Evolutionary conservation across 2,329 filamentous ascomycete species (phyloP), one percentile per base, ranked within the genome.

Genomic region (Claviceps sorghi): DNA sequence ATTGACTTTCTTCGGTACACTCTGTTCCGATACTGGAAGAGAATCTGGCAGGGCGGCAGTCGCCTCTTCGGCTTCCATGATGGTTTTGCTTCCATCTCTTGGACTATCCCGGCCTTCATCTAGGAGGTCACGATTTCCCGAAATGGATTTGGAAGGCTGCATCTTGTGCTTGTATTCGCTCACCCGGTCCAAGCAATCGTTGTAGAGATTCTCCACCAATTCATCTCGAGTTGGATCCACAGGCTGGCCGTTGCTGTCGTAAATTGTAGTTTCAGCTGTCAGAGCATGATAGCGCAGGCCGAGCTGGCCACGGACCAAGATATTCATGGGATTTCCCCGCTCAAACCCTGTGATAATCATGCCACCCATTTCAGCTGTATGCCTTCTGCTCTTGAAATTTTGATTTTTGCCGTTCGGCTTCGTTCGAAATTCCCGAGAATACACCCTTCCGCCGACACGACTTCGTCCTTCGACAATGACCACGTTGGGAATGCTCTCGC

Each of bases 311-410:
- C 93, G 83, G 53, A 98, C 83, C 54, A 98, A 81, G 48, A 90
- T 80, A 64, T 96, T 94, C 59, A 98, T 72, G 5, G 93, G 93
- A 60, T 98, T 98, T 19, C 94, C 94, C 58, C 88, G 81, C 58
- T 97, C 89, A 64, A 97, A 98, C 0, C 93, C 93, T 36, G 94
- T 96, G 55, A 98, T 89, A 55, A 98, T 97, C 76, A 98, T 95
- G 52, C 91, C 93, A 30, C 93, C 93, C 83, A 96, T 94, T 66
- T 98, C 93, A 34, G 88, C 93, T 21, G 90, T 97, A 62, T 84
- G 85, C 49, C 80, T 73, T 55, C 74, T 77, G 9, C 73, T 76
- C 69, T 78, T 65, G 76, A 79, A 68, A 64, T 58, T 73, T 64
- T 74, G 69, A 63, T 80, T 59, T 57, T 69, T 67, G 62, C 72